These are phyloP conservation scores for Exophiala xenobiotica DNA, from an alignment of 2,329 filamentous ascomycete species.

Conservation along the genomic window DNA sequence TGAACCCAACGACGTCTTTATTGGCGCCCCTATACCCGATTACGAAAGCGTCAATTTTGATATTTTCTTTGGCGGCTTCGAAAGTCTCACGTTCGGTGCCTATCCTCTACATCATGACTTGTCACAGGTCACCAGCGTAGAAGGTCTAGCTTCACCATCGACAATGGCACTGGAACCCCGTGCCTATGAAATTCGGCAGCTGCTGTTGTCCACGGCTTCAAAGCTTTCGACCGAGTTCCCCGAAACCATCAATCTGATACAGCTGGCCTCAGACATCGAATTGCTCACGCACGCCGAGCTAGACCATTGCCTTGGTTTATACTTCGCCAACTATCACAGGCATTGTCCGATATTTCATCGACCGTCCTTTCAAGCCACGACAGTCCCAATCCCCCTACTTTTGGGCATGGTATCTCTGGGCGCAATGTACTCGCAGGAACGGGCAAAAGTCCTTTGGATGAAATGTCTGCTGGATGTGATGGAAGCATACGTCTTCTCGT, in stretches of 20 bases:
- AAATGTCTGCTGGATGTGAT: slow-evolving; percentile 34
- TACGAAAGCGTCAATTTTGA: slow-evolving; percentile 20
- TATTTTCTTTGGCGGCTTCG: slow-evolving; percentile 23
- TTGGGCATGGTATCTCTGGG: slow-evolving; percentile 45
- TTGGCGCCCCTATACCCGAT: slow-evolving; percentile 12
- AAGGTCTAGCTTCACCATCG: slow-evolving; percentile 6
- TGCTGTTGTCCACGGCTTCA: slow-evolving; percentile 13
- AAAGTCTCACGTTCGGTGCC: slow-evolving; percentile 14
- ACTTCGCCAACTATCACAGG: slow-evolving; percentile 47
- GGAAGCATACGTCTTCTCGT: slow-evolving; percentile 35
- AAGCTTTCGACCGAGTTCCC: slow-evolving; percentile 14
- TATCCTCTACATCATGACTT: slow-evolving; percentile 17
- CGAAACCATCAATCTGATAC: slow-evolving; percentile 9
- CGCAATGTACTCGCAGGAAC: slow-evolving; percentile 43
- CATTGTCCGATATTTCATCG: slow-evolving; percentile 46
- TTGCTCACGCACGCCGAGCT: slow-evolving; percentile 36
- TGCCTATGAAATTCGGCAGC: slow-evolving; percentile 21
- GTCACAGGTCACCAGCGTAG: slow-evolving; percentile 8
- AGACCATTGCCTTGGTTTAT: slow-evolving; percentile 34
- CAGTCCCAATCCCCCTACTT: slow-evolving; percentile 40
- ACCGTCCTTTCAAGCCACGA: slow-evolving; percentile 43
- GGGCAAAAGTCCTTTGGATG: slow-evolving; percentile 19
- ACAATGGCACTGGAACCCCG: slow-evolving; percentile 21
- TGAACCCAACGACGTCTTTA: slow-evolving; percentile 19
- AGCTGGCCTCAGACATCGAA: slow-evolving; percentile 14